Base-by-base conservation (phyloP, 2,329 filamentous ascomycete genomes). In the Colletotrichum tropicicola region DNA sequence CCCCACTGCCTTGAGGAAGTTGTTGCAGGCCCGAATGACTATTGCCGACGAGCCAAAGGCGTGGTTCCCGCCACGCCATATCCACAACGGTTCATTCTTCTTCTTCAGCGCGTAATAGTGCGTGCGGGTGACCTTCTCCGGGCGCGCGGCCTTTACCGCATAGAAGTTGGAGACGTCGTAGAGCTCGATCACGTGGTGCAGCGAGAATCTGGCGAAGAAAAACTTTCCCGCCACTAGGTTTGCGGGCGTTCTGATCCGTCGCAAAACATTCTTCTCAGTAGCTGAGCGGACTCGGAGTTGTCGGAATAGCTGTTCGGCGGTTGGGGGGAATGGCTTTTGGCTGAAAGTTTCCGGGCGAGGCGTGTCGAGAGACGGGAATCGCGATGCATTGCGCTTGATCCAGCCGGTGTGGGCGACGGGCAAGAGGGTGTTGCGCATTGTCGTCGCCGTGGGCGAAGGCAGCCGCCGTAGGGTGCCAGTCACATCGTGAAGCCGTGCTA, bases 81-180 rank as follows among this genome's bases (percentile, higher is more conserved):
- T 4, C 61, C 61, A 65, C 10, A 65, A 17, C 21, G 61, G 57
- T 27, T 44, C 32, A 2, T 28, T 43, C 35, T 54, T 54, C 35
- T 65, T 61, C 21, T 55, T 32, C 44, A 45, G 21, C 13, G 54
- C 57, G 17, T 65, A 65, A 3, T 49, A 30, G 28, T 49, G 17
- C 6, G 25, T 41, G 12, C 17, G 12, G 10, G 41, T 17, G n/a
- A 58, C 35, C 27, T 44, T n/a, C 35, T 27, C 21, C n/a, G 59
- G 53, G 6, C 52, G 44, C 52, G 51, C 53, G n/a, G 28, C 7
- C 27, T 30, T 25, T 4, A 5, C 7, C 13, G 32, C 21, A 17
- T 12, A 63, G 45, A 4, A 17, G 17, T 7, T 15, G 17, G 27
- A n/a, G n/a, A 28, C 48, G 21, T 65, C 48, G 15, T 30, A 65